phyloP scores from a whole-genome alignment of 768 basidiomycete species.

The Exidia glandulosa region DNA sequence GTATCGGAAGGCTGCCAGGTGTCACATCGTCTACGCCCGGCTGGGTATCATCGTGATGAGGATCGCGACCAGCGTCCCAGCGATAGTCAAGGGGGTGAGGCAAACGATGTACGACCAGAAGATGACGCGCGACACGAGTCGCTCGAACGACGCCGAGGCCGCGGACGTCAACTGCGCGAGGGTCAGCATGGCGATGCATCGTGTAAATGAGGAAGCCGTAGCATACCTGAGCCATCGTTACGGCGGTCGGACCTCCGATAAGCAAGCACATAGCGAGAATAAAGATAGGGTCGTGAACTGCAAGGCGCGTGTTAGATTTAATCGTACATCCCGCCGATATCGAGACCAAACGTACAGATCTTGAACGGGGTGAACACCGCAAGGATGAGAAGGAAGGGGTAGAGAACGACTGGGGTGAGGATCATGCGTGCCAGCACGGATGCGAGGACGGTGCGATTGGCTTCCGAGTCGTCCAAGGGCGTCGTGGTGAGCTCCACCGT shows the following conservation, averaged over 20 bases:
- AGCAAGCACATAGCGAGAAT: background rate
- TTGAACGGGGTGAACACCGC: background rate
- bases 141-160: background rate
- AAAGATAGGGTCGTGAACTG: background rate
- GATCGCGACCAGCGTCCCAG: background rate
- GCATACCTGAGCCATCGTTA: background rate
- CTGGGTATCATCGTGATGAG: background rate
- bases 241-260: background rate
- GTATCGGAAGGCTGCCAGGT: background rate
- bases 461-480: background rate
- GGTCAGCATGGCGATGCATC: background rate
- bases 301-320: background rate
- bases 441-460: background rate
- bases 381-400: background rate
- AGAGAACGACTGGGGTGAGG: background rate
- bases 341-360: background rate
- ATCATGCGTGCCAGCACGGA: background rate
- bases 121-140: background rate
- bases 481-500: background rate
- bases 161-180: background rate
- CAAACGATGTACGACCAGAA: background rate
- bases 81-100: background rate
- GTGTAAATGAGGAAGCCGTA: background rate
- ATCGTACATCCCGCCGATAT: too few species aligned
- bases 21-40: background rate